Evolutionary conservation across 257 asterid genomes (phyloP).

Genomic region (Salvia rosmarinus): DNA sequence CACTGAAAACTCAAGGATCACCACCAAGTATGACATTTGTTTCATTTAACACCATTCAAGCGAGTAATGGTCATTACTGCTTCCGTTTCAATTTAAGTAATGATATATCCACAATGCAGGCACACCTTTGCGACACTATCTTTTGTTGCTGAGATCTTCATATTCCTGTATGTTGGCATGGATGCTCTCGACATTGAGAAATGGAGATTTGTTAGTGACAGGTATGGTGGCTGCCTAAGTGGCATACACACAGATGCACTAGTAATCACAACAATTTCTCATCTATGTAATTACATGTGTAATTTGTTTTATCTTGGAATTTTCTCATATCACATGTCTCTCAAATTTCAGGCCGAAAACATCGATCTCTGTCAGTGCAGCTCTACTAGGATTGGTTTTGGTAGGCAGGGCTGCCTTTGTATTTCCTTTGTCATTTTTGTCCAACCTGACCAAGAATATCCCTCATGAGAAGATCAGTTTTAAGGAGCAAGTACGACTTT

Average conservation of each 20-base stretch:
- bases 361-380: slow-evolving; percentile 71
- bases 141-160: slow-evolving; percentile 88
- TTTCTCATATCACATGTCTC: slow-evolving; percentile 6
- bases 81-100: slow-evolving; percentile 26
- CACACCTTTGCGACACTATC: slow-evolving; percentile 94
- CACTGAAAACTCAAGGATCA: slow-evolving; percentile 92
- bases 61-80: slow-evolving; percentile 5
- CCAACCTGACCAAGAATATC: slow-evolving; percentile 83
- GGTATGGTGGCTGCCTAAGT: slow-evolving; percentile 47
- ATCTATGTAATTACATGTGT: not conserved
- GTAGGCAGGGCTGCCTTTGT: slow-evolving; percentile 96
- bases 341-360: slow-evolving; percentile 62
- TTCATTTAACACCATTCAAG: not conserved
- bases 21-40: slow-evolving; percentile 73
- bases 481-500: slow-evolving; percentile 72
- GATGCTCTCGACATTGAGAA: slow-evolving; percentile 98
- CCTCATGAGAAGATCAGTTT: slow-evolving; percentile 63
- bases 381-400: slow-evolving; percentile 81
- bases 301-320: not conserved
- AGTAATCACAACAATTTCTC: slow-evolving; percentile 15
- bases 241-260: not conserved
- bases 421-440: slow-evolving; percentile 82
- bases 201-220: slow-evolving; percentile 82
- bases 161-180: slow-evolving; percentile 96
- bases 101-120: slow-evolving; percentile 52